phyloP scores from a whole-genome alignment of 768 basidiomycete species.

The Boletus barrowsii region DNA sequence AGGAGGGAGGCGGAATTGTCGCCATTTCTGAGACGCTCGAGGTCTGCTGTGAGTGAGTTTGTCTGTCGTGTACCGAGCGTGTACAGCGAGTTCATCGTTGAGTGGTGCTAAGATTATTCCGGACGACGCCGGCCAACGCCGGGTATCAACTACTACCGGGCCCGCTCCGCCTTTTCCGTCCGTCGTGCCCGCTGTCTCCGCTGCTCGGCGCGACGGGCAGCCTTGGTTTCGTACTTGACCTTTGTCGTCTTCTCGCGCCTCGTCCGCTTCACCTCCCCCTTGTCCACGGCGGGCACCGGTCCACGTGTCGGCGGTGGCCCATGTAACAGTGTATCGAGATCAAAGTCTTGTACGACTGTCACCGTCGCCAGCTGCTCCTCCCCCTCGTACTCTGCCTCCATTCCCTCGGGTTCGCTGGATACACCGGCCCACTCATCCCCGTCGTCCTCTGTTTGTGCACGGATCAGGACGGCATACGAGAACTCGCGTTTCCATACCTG shows the following conservation, averaged over 20 bases:
- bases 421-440: conserved; percentile 51
- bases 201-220: conserved; percentile 57
- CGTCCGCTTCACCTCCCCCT: conserved; percentile 9
- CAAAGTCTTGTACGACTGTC: conserved; percentile 90
- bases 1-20: conserved; percentile 78
- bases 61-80: conserved; percentile 92
- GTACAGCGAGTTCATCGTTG: conserved; percentile 91
- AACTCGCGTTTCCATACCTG: conserved; percentile 35
- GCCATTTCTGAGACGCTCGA: conserved; percentile 77
- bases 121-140: conserved; percentile 10
- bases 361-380: conserved; percentile 87
- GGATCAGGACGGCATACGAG: conserved; percentile 6
- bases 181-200: conserved; percentile 62
- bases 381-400: conserved; percentile 74
- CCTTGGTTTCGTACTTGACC: conserved; percentile 68
- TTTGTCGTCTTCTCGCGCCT: conserved; percentile 25
- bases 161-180: conserved; percentile 68
- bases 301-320: conserved; percentile 30
- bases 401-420: conserved; percentile 31
- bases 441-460: conserved; percentile 25
- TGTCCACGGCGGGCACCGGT: not conserved
- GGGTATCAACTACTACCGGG: conserved; percentile 38
- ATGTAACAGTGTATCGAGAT: conserved; percentile 60
- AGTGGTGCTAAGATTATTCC: not conserved
- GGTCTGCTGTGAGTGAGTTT: conserved; percentile 80